These are phyloP conservation scores for Lentinus tigrinus DNA, from an alignment of 768 basidiomycete genomes.

Conservation along the genomic window DNA sequence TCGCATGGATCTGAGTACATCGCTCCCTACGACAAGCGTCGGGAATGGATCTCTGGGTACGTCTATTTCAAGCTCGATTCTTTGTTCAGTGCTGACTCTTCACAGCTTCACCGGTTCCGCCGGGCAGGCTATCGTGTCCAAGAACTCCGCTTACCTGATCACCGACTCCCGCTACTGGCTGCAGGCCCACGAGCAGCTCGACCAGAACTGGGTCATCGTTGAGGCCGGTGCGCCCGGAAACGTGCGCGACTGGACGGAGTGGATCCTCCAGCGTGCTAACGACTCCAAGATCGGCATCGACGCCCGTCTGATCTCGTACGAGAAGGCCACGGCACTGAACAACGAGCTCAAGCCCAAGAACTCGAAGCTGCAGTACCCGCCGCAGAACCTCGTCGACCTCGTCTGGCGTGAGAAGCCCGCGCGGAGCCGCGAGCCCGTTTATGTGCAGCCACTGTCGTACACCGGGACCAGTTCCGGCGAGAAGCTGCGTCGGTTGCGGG, in stretches of 20 bases:
- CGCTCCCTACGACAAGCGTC: conserved; percentile 69
- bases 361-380: conserved; percentile 75
- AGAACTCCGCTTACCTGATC: conserved; percentile 66
- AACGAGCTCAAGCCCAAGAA: conserved; percentile 49
- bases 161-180: conserved; percentile 84
- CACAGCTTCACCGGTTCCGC: conserved; percentile 62
- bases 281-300: conserved; percentile 70
- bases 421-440: conserved; percentile 64
- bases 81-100: conserved; percentile 2
- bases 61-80: conserved; percentile 20
- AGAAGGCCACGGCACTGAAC: conserved; percentile 62
- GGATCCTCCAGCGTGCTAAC: conserved; percentile 42
- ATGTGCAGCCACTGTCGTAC: conserved; percentile 69
- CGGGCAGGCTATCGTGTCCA: conserved; percentile 70
- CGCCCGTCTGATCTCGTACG: conserved; percentile 77
- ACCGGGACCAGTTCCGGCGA: conserved; percentile 62
- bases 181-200: conserved; percentile 70
- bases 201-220: conserved; percentile 72
- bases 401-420: conserved; percentile 77
- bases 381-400: conserved; percentile 81
- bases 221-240: conserved; percentile 50
- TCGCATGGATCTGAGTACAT: conserved; percentile 85
- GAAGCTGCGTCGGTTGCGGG: conserved; percentile 70
- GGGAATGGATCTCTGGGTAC: conserved; percentile 77
- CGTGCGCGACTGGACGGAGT: conserved; percentile 78